These are phyloP conservation scores for Daldinia concentrica DNA, from an alignment of 495 filamentous ascomycete genomes.

Conservation along the genomic window DNA sequence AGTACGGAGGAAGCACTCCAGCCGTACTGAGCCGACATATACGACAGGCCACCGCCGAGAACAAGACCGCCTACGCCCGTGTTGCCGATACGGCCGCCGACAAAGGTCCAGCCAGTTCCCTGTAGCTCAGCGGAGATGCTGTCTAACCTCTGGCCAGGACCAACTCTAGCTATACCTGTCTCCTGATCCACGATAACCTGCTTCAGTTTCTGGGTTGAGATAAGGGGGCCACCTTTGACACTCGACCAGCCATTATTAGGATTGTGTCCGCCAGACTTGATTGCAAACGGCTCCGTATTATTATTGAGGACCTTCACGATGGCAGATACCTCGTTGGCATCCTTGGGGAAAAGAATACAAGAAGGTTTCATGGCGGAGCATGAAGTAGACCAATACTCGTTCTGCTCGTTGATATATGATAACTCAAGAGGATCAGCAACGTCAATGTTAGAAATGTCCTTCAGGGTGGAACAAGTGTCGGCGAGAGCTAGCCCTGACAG, in stretches of 20 bases:
- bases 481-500: conserved; percentile 38
- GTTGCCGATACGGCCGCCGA: conserved; percentile 61
- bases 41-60: conserved; percentile 56
- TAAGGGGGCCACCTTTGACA: conserved; percentile 61
- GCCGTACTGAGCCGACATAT: conserved; percentile 65
- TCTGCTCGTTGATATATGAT: conserved; percentile 51
- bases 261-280: conserved; percentile 64
- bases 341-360: conserved; percentile 58
- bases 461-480: conserved; percentile 49
- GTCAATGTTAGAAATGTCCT: conserved; percentile 46
- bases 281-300: conserved; percentile 57
- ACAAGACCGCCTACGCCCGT: conserved; percentile 57
- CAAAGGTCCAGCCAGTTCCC: conserved; percentile 55
- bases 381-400: conserved; percentile 59
- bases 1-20: conserved; percentile 64
- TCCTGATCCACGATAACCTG: conserved; percentile 57
- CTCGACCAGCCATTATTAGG: conserved; percentile 61
- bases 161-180: conserved; percentile 55
- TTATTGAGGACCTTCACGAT: conserved; percentile 46
- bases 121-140: conserved; percentile 60
- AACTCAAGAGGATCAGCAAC: conserved; percentile 44
- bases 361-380: conserved; percentile 54
- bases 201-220: conserved; percentile 60
- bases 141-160: conserved; percentile 59
- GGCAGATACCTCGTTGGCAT: conserved; percentile 49